Evolutionary conservation across 2,329 filamentous ascomycete species (phyloP), one percentile per base, ranked within the genome.

Genomic region (Tympanopsis confertula): DNA sequence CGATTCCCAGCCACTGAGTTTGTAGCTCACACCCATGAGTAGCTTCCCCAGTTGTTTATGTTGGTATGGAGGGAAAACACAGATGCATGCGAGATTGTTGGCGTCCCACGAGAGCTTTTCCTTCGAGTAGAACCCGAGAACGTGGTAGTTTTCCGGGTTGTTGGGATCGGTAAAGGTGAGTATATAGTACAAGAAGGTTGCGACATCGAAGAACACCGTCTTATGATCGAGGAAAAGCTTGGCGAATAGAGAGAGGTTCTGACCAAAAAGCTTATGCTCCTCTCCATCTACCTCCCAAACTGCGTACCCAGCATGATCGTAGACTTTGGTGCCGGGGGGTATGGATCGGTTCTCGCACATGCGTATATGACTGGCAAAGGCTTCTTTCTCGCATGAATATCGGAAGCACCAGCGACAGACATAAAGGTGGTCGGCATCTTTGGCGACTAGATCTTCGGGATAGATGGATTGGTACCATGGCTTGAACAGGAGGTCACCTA

Each of bases 81-180:
- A 58, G 40, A 81, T 81, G 50, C 76, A 81, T n/a, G 76, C 76
- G 12, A 81, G 61, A 44, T 81, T 81, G 51, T 81, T 80, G 44
- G 74, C 73, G 49, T 81, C 76, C 76, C 76, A 81, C 41, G 72
- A 78, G 56, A 80, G 69, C 54, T 80, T 80, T 55, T 81, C 76
- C 51, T 80, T 80, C 47, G 69, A 75, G 57, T 78, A 81, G 60
- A 78, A 81, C 15, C 76, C 76, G 1, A 79, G 63, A 5, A 80
- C 68, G 45, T 75, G 68, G 20, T 42, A 41, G 28, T 42, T 15
- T 18, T 20, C 13, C 28, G 20, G 19, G 19, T 15, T 18, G 18
- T 50, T 36, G 0, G 67, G 61, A 19, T 65, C 56, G 35, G 64
- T 64, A 38, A 70, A 67, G 19, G 74, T 67, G 42, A 81, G 66